These are phyloP conservation scores for Camellia japonica DNA, from an alignment of 148 eudicot genomes.

Conservation along the genomic window DNA sequence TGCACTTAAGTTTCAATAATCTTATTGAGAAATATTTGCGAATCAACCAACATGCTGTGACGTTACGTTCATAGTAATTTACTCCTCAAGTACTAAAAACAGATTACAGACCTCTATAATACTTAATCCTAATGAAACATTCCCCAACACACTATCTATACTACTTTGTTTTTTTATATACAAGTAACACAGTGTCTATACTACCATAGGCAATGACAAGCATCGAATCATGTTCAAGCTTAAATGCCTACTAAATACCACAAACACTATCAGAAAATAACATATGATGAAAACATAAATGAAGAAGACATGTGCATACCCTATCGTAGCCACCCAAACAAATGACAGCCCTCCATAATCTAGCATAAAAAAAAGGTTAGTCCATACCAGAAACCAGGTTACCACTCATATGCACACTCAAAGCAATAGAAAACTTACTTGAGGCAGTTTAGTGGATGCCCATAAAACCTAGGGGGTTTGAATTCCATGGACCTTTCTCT, in stretches of 20 bases:
- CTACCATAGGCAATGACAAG: background rate
- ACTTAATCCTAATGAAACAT: background rate
- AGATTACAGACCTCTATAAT: background rate
- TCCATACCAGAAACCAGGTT: background rate
- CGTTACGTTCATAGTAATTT: background rate
- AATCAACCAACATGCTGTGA: background rate
- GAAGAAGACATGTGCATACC: constrained; percentile 43
- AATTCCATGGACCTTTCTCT: constrained; percentile 64
- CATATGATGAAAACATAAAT: background rate
- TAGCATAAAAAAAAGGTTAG: constrained; percentile 24
- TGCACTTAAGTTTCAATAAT: background rate
- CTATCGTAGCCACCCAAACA: constrained; percentile 90
- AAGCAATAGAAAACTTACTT: constrained; percentile 47
- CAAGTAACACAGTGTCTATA: too few species aligned
- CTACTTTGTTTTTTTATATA: background rate
- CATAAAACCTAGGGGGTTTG: constrained; percentile 87
- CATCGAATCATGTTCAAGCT: background rate
- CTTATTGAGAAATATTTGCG: background rate
- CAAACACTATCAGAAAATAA: background rate
- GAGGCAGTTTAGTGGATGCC: constrained; percentile 77
- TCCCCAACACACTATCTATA: too few species aligned
- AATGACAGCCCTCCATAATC: constrained; percentile 90
- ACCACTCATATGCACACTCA: background rate
- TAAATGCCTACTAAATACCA: background rate
- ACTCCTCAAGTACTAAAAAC: background rate